Base-by-base conservation (phyloP, 768 basidiomycete species). In the Favolaschia claudopus region DNA sequence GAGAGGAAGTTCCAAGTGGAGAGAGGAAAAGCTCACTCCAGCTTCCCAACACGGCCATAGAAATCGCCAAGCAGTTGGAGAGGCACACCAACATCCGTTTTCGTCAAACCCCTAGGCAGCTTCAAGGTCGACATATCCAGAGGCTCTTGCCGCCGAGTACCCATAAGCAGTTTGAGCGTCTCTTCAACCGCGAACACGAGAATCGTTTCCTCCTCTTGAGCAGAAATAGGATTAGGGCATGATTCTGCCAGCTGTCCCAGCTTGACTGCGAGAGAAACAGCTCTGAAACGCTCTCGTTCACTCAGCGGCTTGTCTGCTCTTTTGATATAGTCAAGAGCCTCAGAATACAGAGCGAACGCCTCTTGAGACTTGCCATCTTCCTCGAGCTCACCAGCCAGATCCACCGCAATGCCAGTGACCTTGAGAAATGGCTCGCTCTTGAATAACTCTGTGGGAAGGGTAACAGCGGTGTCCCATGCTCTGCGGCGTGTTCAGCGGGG, bases 361-460 rank as follows among this genome's bases (percentile, higher is more conserved):
- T 52, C 60, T 7, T 45, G 24, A 1, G 25, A 68, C 36, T 65
- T 56, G 20, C 74, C 67, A 1, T 69, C 60, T 17, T 61, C 67
- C 44, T 80, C 78, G 3, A 76, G 71, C 6, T 81, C 81, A 47
- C 79, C 81, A 7, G 79, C 77, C 46, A 84, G 72, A 15, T 74
- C 72, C 24, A 80, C 73, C 2, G 80, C 82, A 19, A 84, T 80
- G 1, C 83, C 83, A 2, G 82, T 81, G 5, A 84, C 62, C 65
- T 81, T 85, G 51, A 83, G 76, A 48, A 81, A 78, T 1, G 83
- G 80, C n/a, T 75, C 72, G 0, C 76, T 27, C n/a, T 46, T 48
- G 52, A 65, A 65, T 10, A 22, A 36, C 46, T 51, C 53, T 29
- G 55, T 53, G 1, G 63, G 74, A 15, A 84, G 76, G 0, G 58